Conservation (phyloP, 2,329 filamentous ascomycete species). For the Fusarium torulosum region DNA sequence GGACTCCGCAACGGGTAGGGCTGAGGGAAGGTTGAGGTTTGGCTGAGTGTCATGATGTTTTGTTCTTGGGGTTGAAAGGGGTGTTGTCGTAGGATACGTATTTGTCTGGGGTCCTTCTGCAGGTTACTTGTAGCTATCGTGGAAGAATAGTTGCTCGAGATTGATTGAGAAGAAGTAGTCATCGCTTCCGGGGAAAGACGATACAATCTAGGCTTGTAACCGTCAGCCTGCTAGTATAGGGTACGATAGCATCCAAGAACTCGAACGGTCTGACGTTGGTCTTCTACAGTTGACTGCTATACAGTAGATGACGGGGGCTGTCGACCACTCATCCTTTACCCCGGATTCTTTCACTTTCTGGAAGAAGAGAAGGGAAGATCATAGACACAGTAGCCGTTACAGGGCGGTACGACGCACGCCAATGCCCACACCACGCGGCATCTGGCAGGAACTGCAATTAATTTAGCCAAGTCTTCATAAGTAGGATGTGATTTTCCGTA, state of each 20-base stretch:
- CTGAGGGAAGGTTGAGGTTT: constrained; percentile 37
- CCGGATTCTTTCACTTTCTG: constrained; percentile 19
- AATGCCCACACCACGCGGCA: constrained; percentile 14
- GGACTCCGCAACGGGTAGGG: constrained; percentile 44
- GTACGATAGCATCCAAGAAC: background rate
- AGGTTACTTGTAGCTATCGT: background rate
- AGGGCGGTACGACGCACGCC: constrained; percentile 27
- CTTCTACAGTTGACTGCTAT: background rate
- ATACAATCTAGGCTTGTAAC: background rate
- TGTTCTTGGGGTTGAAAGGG: constrained; percentile 30
- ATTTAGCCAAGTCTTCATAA: constrained; percentile 15
- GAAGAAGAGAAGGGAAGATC: constrained; percentile 15
- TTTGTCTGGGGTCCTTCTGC: constrained; percentile 1
- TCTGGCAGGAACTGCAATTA: background rate
- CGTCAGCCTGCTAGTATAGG: background rate
- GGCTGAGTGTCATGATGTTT: constrained; percentile 42
- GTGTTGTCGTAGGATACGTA: constrained; percentile 29
- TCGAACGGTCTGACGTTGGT: background rate
- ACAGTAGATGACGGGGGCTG: constrained; percentile 8
- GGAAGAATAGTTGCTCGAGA: background rate
- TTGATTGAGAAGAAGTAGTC: background rate
- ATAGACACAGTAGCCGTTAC: constrained; percentile 17
- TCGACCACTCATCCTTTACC: constrained; percentile 6
- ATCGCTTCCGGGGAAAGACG: background rate
- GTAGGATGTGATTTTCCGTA: constrained; percentile 6